Conservation (phyloP, 2,329 filamentous ascomycete genomes). For the Esteya vermicola region DNA sequence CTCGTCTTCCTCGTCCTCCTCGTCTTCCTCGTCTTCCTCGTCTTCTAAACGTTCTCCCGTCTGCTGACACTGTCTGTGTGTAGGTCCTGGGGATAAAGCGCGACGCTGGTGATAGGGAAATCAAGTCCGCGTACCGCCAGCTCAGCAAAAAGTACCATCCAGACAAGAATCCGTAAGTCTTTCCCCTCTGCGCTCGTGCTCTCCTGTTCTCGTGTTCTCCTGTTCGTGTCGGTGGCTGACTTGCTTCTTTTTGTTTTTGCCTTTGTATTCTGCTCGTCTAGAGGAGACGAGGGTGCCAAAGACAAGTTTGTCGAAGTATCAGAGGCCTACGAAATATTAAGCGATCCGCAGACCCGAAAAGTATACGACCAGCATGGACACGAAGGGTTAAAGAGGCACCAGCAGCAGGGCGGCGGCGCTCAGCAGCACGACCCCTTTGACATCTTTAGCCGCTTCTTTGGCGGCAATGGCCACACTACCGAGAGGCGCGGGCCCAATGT, state of each 20-base stretch:
- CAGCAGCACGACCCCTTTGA: conserved; percentile 79
- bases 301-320: conserved; percentile 89
- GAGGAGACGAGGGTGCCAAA: conserved; percentile 64
- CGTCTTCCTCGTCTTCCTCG: no score
- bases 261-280: conserved; percentile 19
- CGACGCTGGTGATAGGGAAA: conserved; percentile 68
- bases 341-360: conserved; percentile 61
- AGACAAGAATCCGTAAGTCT: conserved; percentile 85
- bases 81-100: conserved; percentile 70
- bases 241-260: neutral
- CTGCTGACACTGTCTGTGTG: no score
- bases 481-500: conserved; percentile 77
- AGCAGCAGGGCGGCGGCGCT: conserved; percentile 52
- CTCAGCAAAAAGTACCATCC: conserved; percentile 94
- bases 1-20: no score
- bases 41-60: no score
- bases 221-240: no score
- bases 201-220: no score
- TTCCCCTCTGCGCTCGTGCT: neutral
- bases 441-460: conserved; percentile 92
- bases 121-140: conserved; percentile 85
- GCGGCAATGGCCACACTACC: conserved; percentile 73
- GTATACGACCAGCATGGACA: conserved; percentile 93
- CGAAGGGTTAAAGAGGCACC: conserved; percentile 74
- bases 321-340: conserved; percentile 89